A percentile compares a stretch with the other conserved stretches of the same genome.
Conservation (phyloP, 306 rosid species). For the Gastrolobium villosum region DNA sequence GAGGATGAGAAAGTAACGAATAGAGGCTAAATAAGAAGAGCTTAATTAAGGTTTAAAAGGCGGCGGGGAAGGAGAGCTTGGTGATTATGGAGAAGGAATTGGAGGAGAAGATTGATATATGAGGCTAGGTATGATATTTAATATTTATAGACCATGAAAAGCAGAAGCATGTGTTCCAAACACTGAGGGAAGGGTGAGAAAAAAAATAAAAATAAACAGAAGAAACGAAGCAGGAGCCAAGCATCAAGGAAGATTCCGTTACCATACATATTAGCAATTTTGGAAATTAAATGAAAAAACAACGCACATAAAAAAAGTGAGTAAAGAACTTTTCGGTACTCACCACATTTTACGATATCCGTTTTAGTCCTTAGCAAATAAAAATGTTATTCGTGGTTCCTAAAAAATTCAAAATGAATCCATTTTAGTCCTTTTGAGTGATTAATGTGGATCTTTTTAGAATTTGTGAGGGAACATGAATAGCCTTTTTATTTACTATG, state of each 20-base stretch:
- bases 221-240: slow-evolving; percentile 36
- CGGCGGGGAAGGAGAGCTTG: neutral
- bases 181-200: slow-evolving; percentile 41
- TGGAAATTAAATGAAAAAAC: neutral
- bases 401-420: too few relatives aligned
- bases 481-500: too few relatives aligned
- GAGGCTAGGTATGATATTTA: slow-evolving; percentile 20
- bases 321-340: too few relatives aligned
- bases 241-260: slow-evolving; percentile 54
- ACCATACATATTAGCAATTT: slow-evolving; percentile 25
- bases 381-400: too few relatives aligned
- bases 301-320: neutral
- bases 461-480: too few relatives aligned
- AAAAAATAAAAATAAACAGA: slow-evolving; percentile 6
- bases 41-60: slow-evolving; percentile 26
- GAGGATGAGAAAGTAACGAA: neutral
- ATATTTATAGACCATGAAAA: slow-evolving; percentile 50
- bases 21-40: neutral
- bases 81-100: slow-evolving; percentile 15
- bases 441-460: too few relatives aligned
- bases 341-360: too few relatives aligned
- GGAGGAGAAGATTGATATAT: slow-evolving; percentile 22
- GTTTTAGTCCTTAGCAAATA: too few relatives aligned
- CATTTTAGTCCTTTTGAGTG: too few relatives aligned
- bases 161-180: slow-evolving; percentile 55